These are phyloP conservation scores for Elsinoe perseae DNA, from an alignment of 2,329 filamentous ascomycete genomes.

Conservation along the genomic window DNA sequence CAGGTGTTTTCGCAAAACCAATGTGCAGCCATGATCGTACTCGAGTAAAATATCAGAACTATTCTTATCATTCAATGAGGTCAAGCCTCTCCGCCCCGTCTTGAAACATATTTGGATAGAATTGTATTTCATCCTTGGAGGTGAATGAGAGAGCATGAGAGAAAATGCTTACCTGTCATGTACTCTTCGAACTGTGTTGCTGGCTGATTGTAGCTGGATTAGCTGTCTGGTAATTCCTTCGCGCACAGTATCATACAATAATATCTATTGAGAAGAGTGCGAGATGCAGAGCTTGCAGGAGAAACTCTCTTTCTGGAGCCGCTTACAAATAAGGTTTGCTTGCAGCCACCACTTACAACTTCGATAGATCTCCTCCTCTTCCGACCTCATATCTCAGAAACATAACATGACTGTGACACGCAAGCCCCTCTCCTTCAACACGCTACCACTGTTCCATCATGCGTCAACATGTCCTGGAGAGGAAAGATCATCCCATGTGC, in stretches of 20 bases:
- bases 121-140: slow-evolving; percentile 18
- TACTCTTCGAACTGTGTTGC: too few relatives aligned
- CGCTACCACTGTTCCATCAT: background rate
- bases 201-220: too few relatives aligned
- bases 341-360: background rate
- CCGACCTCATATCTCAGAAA: background rate
- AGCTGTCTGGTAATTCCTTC: too few relatives aligned
- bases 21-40: background rate
- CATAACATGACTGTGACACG: background rate
- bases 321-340: slow-evolving; percentile 1
- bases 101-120: slow-evolving; percentile 20
- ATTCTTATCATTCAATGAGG: slow-evolving; percentile 17
- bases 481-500: background rate
- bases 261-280: background rate
- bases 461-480: background rate
- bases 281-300: background rate
- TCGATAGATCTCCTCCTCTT: background rate
- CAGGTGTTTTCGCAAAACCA: background rate
- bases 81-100: slow-evolving; percentile 19
- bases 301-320: background rate
- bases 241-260: background rate
- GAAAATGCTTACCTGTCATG: background rate
- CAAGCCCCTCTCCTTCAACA: background rate
- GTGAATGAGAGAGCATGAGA: background rate
- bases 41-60: slow-evolving; percentile 1